Conservation (phyloP, 148 eudicot genomes). For the Chenopodium berlandieri region DNA sequence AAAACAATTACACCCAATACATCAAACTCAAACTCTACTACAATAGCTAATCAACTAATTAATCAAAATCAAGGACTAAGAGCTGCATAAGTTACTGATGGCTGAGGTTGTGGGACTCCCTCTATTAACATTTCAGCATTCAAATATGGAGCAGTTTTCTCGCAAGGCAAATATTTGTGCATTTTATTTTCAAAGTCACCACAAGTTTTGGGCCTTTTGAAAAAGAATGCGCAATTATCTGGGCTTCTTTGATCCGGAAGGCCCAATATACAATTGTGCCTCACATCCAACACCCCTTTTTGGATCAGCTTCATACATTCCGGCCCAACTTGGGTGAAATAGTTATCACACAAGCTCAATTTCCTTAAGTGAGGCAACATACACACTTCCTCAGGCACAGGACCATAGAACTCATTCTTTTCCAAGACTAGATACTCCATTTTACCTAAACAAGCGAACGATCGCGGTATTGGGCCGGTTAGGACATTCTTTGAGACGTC, state of each 20-base stretch:
- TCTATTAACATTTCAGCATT: neutral
- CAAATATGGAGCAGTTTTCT: constrained; percentile 17
- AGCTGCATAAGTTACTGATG: constrained; percentile 16
- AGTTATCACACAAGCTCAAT: constrained; percentile 36
- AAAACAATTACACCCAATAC: neutral
- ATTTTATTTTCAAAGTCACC: constrained; percentile 8
- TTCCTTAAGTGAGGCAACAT: constrained; percentile 19
- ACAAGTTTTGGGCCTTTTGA: constrained; percentile 23
- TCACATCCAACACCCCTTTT: constrained; percentile 30
- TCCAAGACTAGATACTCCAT: constrained; percentile 33
- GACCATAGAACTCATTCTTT: constrained; percentile 33
- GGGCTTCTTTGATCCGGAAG: constrained; percentile 31
- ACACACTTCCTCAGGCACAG: constrained; percentile 43
- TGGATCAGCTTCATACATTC: constrained; percentile 40
- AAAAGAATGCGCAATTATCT: constrained; percentile 31
- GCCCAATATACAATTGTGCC: constrained; percentile 38
- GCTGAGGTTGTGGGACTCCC: neutral
- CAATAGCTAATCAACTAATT: neutral
- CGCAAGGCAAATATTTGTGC: constrained; percentile 30
- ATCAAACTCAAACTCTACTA: neutral
- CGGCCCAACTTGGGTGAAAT: constrained; percentile 52
- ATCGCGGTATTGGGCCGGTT: constrained; percentile 51
- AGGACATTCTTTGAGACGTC: constrained; percentile 36
- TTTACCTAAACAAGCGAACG: constrained; percentile 38
- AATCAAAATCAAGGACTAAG: constrained; percentile 19